Conservation (phyloP, 2,329 filamentous ascomycete species). For the Penicillium concentricum region DNA sequence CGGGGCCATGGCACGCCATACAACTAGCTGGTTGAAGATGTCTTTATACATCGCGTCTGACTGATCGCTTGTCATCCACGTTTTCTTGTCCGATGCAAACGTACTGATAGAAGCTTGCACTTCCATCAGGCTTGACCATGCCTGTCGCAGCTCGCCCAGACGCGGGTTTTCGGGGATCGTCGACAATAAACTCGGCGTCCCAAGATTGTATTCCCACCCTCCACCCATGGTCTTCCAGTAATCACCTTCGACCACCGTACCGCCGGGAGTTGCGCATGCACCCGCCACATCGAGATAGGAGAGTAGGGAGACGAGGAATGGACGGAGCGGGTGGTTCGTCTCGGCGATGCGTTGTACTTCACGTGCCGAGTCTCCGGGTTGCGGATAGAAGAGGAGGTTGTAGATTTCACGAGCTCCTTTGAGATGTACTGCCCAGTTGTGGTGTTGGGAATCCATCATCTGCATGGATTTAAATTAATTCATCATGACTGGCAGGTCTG, state of each 20-base stretch:
- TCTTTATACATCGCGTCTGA: conserved; percentile 33
- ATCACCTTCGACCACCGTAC: conserved; percentile 38
- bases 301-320: conserved; percentile 41
- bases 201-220: conserved; percentile 40
- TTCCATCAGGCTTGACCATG: conserved; percentile 37
- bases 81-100: conserved; percentile 34
- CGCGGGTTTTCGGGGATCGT: conserved; percentile 21
- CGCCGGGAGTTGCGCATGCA: conserved; percentile 39
- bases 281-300: conserved; percentile 43
- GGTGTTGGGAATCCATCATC: conserved; percentile 41
- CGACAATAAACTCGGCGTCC: conserved; percentile 31
- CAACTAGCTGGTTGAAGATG: conserved; percentile 27
- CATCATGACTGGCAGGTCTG: background rate
- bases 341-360: conserved; percentile 32
- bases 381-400: conserved; percentile 32
- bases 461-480: conserved; percentile 8
- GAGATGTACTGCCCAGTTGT: conserved; percentile 42
- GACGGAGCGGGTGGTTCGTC: conserved; percentile 34
- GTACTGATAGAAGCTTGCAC: conserved; percentile 33
- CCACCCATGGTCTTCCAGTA: conserved; percentile 42
- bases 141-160: conserved; percentile 29
- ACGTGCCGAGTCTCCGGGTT: conserved; percentile 20
- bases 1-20: conserved; percentile 33
- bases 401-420: conserved; percentile 42
- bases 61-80: conserved; percentile 28